These are phyloP conservation scores for Yamadazyma paraphyllophila DNA, from an alignment of 805 yeast species.

Conservation along the genomic window DNA sequence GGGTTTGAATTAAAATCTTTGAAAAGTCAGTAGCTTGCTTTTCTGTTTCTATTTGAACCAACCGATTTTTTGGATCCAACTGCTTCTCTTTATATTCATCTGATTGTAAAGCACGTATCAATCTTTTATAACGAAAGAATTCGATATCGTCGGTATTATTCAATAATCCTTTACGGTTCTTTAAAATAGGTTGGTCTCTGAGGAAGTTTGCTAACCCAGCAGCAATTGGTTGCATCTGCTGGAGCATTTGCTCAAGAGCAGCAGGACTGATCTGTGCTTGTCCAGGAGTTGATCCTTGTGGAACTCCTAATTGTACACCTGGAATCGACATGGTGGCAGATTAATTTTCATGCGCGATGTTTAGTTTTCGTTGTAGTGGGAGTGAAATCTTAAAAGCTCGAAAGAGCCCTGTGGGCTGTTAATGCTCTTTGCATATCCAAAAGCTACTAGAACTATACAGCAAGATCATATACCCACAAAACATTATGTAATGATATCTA, in stretches of 20 bases:
- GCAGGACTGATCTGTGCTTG: slow-evolving; percentile 7
- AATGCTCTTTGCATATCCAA: too few species aligned
- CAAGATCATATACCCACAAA: too few species aligned
- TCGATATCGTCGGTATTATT: slow-evolving; percentile 67
- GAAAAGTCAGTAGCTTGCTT: slow-evolving; percentile 62
- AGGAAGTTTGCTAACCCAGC: slow-evolving; percentile 69
- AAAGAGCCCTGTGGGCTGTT: too few species aligned
- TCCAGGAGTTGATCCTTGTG: slow-evolving; percentile 8
- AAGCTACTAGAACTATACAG: too few species aligned
- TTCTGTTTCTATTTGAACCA: slow-evolving; percentile 45
- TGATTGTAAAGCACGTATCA: slow-evolving; percentile 71
- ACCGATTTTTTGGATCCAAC: slow-evolving; percentile 42
- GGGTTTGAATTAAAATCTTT: slow-evolving; percentile 65
- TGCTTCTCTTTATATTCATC: slow-evolving; percentile 63
- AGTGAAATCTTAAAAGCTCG: too few species aligned
- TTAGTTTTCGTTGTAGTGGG: background rate
- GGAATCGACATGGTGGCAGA: slow-evolving; percentile 14
- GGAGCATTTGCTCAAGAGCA: slow-evolving; percentile 12
- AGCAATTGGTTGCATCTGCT: slow-evolving; percentile 48
- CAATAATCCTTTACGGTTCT: slow-evolving; percentile 78
- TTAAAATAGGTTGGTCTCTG: slow-evolving; percentile 63
- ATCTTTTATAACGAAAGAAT: slow-evolving; percentile 85
- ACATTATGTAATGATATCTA: background rate
- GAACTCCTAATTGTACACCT: slow-evolving; percentile 15
- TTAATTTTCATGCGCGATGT: background rate